A percentile compares a stretch with the other conserved stretches of the same genome.
These are phyloP conservation scores for Suaeda aralocaspica DNA, from an alignment of 148 eudicot genomes.

Conservation along the genomic window DNA sequence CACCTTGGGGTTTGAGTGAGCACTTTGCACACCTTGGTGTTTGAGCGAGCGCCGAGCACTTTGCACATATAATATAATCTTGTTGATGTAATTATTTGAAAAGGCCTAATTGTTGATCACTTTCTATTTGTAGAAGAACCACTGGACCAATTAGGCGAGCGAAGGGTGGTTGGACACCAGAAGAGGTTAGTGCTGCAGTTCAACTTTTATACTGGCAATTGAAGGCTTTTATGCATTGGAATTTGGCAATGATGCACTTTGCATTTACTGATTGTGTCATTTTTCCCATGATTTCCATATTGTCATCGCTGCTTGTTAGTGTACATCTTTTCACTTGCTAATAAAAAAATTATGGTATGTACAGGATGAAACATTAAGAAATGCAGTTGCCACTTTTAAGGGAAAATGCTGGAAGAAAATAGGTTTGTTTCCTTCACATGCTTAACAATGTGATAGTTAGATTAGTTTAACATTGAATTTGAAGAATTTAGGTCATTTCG, in stretches of 20 bases:
- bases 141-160: constrained; percentile 96
- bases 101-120: background rate
- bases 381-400: constrained; percentile 58
- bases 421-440: constrained; percentile 33
- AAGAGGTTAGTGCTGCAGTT: constrained; percentile 77
- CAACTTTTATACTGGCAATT: too few species aligned
- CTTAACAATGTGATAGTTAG: background rate
- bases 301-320: background rate
- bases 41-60: too few species aligned
- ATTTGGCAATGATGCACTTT: too few species aligned
- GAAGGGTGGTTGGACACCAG: constrained; percentile 96
- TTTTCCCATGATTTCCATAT: background rate
- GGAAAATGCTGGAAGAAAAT: constrained; percentile 96
- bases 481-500: background rate
- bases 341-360: constrained; percentile 15
- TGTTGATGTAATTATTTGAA: background rate
- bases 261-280: background rate
- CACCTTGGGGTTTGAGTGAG: too few species aligned
- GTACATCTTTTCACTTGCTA: constrained; percentile 6
- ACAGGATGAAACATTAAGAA: constrained; percentile 78
- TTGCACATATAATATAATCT: background rate
- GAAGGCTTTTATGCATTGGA: background rate
- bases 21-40: too few species aligned
- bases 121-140: constrained; percentile 60
- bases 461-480: background rate